Evolutionary conservation across 1,284 basidiomycete genomes (phyloP).

Genomic region (Blastosporella zonata): DNA sequence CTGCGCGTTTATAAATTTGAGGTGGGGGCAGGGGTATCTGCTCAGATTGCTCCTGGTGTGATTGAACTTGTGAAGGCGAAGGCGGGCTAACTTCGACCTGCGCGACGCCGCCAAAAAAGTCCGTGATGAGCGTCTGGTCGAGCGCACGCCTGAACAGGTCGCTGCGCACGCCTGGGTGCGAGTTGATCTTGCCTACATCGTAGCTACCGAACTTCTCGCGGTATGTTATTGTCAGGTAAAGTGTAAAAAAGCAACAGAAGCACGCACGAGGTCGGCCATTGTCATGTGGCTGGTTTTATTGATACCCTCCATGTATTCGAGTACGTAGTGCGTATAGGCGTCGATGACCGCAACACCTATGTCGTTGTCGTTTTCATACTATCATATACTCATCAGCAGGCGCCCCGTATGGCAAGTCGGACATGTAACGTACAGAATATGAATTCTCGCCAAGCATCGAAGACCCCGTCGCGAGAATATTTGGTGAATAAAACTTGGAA

Average conservation of each 20-base stretch:
- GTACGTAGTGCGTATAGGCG: conserved; percentile 88
- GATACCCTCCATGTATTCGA: conserved; percentile 89
- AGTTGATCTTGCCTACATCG: conserved; percentile 73
- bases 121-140: conserved; percentile 77
- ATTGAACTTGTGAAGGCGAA: conserved; percentile 1
- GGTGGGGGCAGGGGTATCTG: not conserved
- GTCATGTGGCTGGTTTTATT: conserved; percentile 86
- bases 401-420: not conserved
- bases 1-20: not conserved
- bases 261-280: conserved; percentile 80
- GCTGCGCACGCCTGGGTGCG: conserved; percentile 83
- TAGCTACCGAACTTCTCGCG: conserved; percentile 73
- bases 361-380: conserved; percentile 92
- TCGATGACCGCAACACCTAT: conserved; percentile 97
- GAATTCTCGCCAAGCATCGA: conserved; percentile 89
- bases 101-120: conserved; percentile 94
- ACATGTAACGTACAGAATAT: conserved; percentile 70
- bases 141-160: conserved; percentile 79
- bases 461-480: conserved; percentile 92
- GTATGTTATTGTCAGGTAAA: not conserved
- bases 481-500: conserved; percentile 92
- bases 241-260: not conserved
- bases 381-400: not conserved
- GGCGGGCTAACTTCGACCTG: conserved; percentile 59
- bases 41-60: not conserved